Base-by-base conservation (phyloP, 2,329 filamentous ascomycete genomes). In the Aspergillus alliaceus region DNA sequence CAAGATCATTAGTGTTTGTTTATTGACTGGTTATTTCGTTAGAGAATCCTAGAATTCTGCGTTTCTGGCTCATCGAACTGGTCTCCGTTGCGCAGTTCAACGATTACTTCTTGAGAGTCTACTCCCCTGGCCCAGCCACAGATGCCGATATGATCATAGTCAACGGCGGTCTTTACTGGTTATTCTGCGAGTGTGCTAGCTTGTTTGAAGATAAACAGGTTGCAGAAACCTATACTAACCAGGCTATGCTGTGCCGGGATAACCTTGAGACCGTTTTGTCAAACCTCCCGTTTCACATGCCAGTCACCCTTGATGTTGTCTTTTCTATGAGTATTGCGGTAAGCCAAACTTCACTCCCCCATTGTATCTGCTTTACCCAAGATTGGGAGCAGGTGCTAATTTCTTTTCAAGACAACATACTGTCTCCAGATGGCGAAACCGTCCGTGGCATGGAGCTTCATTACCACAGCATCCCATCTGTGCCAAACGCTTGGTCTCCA, bases 251-350 rank as follows among this genome's bases (percentile, higher is more conserved):
- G 2, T 62, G 58, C 40, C 42, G 35, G n/a, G 42, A 49, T 11
- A 62, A 51, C 34, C 60, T 63, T 14, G 56, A 63, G 22, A 61
- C 56, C 1, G 51, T 63, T 12, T 20, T 61, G 12, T 53, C 59
- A 2, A 58, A 40, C 29, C 54, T 63, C 25, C 48, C 54, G 4
- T 52, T 61, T 20, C 51, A 61, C 25, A 47, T 54, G 7, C 18
- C 18, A 40, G 52, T 52, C 1, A 58, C 51, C 40, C 27, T 55
- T 4, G 59, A 61, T 40, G 57, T 48, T 46, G 14, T 58, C 9
- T 54, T 46, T 44, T 58, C 60, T 15, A 29, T 61, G 49, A 57
- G 56, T 46, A 60, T 63, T 54, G 60, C 60, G 1, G 60, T 63
- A 37, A 44, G 40, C 24, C 9, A 9, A 18, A 11, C 15, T 6